Base-by-base conservation (phyloP, 2,329 filamentous ascomycete genomes). In the Arthroderma sp. region DNA sequence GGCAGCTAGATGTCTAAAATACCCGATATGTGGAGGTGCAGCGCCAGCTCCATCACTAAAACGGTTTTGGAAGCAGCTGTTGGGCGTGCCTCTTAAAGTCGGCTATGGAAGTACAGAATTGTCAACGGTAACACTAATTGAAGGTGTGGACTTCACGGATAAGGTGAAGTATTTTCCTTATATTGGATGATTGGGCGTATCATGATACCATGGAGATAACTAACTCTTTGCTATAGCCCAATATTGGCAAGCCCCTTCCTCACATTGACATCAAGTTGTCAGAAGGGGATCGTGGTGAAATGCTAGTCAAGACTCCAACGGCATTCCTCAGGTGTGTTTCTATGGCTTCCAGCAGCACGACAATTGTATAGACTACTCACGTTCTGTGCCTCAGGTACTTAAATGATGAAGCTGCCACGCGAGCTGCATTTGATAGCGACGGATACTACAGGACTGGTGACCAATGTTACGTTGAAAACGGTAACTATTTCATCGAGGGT, bases 361-460 rank as follows among this genome's bases (percentile, higher is more conserved):
- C n/a, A 34, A 9, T 11, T 34, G 8, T 8, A 8, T 9, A 34
- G 8, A 11, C 8, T 34, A 34, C 32, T 34, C 32, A 34, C 32
- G 8, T 29, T 10, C 36, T 6, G 4, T 40, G n/a, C 32, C 6
- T 15, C 37, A 50, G 48, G 11, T 50, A 48, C 27, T 10, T 50
- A 6, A 36, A 40, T 7, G 43, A 50, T 34, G 22, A 42, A 4
- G 43, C 32, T 22, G 39, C 40, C 4, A 50, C 48, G 7, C 34
- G 27, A 27, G 40, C 30, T 29, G 48, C 43, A 3, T 48, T 50
- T 44, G 47, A 50, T 28, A 31, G 40, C n/a, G 50, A 55, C 10
- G 52, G 53, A 9, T 55, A 46, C 37, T 53, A 47, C 43, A 53
- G 48, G 40, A 51, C 53, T 11, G 52, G 53, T 4, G 53, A 55